Evolutionary conservation across 2,329 filamentous ascomycete genomes (phyloP).

Genomic region (Helicocarpus griseus): DNA sequence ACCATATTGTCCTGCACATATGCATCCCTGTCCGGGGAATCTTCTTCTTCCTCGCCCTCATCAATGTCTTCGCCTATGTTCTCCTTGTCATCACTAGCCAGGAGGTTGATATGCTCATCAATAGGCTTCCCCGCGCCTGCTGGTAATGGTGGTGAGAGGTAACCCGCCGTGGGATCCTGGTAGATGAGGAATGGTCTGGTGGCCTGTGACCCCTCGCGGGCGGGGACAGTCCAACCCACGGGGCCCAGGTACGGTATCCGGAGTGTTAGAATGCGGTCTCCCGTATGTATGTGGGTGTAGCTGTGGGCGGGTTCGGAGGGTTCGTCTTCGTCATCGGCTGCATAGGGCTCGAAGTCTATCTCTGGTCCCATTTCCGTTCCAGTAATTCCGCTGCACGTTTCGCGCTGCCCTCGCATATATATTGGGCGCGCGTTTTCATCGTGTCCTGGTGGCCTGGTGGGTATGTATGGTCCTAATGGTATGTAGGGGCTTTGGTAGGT

Average conservation of each 20-base stretch:
- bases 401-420: neutral
- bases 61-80: slow-evolving; percentile 5
- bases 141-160: neutral
- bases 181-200: slow-evolving; percentile 13
- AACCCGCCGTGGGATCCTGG: slow-evolving; percentile 10
- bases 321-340: neutral
- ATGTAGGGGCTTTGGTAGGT: neutral
- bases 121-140: neutral
- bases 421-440: neutral
- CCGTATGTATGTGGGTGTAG: neutral
- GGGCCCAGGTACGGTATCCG: slow-evolving; percentile 10
- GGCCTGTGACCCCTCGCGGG: slow-evolving; percentile 1
- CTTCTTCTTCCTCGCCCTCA: neutral
- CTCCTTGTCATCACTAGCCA: slow-evolving; percentile 12
- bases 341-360: neutral
- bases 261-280: neutral
- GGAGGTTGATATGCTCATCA: slow-evolving; percentile 2
- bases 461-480: neutral
- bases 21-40: neutral
- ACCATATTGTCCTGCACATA: slow-evolving; percentile 4
- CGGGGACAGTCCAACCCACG: slow-evolving; percentile 12
- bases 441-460: neutral
- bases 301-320: neutral
- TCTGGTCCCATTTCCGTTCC: neutral
- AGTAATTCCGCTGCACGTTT: neutral